phyloP scores from a whole-genome alignment of 305 asterid species.

The Fraxinus greggii region DNA sequence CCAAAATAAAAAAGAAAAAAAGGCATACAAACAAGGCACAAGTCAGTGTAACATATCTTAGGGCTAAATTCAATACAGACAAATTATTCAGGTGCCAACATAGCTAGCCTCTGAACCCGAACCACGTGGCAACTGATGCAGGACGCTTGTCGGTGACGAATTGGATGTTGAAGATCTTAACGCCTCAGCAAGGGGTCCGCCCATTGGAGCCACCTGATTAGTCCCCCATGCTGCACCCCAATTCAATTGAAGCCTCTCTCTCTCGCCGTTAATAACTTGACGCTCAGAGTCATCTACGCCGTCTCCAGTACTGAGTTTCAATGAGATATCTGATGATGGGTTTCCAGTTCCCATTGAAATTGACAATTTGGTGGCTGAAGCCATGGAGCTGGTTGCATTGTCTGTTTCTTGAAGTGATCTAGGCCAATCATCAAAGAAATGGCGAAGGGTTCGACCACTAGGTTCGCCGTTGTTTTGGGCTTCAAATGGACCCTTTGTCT shows the following conservation, averaged over 20 bases:
- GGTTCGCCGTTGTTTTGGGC: conserved; percentile 34
- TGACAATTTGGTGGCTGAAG: conserved; percentile 54
- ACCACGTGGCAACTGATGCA: conserved; percentile 42
- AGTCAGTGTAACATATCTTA: not conserved
- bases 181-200: conserved; percentile 93
- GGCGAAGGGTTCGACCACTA: conserved; percentile 49
- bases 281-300: conserved; percentile 31
- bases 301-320: conserved; percentile 67
- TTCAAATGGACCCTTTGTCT: conserved; percentile 35
- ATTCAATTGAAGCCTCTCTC: conserved; percentile 36
- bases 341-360: conserved; percentile 57
- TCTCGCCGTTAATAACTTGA: conserved; percentile 19
- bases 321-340: conserved; percentile 63
- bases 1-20: not conserved
- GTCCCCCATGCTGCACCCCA: conserved; percentile 53
- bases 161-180: conserved; percentile 57
- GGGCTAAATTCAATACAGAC: not conserved
- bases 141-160: conserved; percentile 77
- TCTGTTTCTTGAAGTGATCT: conserved; percentile 50
- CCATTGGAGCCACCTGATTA: conserved; percentile 51
- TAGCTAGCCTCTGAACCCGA: conserved; percentile 42
- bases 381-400: conserved; percentile 22
- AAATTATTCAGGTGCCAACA: conserved; percentile 39
- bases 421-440: conserved; percentile 83
- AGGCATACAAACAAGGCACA: conserved; percentile 10